phyloP scores from a whole-genome alignment of 345 rosid species.

The Firmiana major region DNA sequence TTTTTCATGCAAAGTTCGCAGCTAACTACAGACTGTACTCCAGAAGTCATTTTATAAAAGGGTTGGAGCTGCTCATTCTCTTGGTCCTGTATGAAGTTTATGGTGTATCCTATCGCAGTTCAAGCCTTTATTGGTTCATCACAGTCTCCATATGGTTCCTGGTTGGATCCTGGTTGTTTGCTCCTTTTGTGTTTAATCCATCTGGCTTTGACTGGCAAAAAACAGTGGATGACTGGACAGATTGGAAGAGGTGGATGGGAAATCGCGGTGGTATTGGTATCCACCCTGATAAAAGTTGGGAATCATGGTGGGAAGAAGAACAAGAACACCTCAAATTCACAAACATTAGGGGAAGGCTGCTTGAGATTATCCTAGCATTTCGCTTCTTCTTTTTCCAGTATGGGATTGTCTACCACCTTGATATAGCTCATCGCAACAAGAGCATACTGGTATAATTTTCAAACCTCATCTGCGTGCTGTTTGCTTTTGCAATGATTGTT shows the following conservation, averaged over 20 bases:
- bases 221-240: constrained; percentile 43
- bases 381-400: too few relatives aligned
- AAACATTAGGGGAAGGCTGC: constrained; percentile 56
- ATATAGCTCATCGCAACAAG: too few relatives aligned
- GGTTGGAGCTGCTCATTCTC: too few relatives aligned
- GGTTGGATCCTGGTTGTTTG: constrained; percentile 86
- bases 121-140: constrained; percentile 58
- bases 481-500: too few relatives aligned
- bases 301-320: constrained; percentile 92
- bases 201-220: constrained; percentile 89
- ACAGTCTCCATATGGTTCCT: constrained; percentile 87
- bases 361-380: constrained; percentile 28
- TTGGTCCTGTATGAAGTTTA: constrained; percentile 12
- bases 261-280: constrained; percentile 88
- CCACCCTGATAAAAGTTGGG: constrained; percentile 64
- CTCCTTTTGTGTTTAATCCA: constrained; percentile 86
- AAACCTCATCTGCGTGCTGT: too few relatives aligned
- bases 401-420: too few relatives aligned
- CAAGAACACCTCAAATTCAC: constrained; percentile 71
- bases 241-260: constrained; percentile 98
- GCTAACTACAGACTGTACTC: too few relatives aligned
- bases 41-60: too few relatives aligned
- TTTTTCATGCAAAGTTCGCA: too few relatives aligned
- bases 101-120: constrained; percentile 65
- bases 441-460: too few relatives aligned